phyloP scores from a whole-genome alignment of 768 basidiomycete genomes.

The Amanita rimosa region DNA sequence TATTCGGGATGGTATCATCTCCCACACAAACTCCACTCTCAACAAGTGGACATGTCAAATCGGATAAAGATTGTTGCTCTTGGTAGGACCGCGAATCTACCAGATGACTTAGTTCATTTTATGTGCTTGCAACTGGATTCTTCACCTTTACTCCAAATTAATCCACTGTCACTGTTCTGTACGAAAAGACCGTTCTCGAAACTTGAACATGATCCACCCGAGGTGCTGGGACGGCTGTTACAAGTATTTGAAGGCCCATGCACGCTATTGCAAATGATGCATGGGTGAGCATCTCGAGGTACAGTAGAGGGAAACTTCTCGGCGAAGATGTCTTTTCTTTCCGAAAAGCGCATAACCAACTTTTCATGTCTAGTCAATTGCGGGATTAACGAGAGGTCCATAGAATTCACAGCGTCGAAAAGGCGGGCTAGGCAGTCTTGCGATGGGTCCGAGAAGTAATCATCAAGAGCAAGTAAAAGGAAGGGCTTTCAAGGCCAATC shows the following conservation, averaged over 20 bases:
- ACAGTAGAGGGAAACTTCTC: conserved; percentile 57
- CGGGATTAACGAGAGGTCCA: conserved; percentile 77
- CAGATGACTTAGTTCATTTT: conserved; percentile 4
- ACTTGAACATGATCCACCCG: conserved; percentile 53
- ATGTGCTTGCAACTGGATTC: conserved; percentile 16
- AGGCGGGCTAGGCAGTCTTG: conserved; percentile 84
- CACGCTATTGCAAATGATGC: conserved; percentile 1
- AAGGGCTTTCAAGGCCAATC: conserved; percentile 41
- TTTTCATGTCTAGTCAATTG: conserved; percentile 73
- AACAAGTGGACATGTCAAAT: conserved; percentile 66
- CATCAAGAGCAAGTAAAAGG: conserved; percentile 86
- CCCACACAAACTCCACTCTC: conserved; percentile 82
- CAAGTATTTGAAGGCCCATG: conserved; percentile 12
- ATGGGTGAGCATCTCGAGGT: conserved; percentile 13
- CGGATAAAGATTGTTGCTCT: conserved; percentile 46
- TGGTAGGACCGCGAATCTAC: conserved; percentile 13
- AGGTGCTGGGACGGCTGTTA: conserved; percentile 37
- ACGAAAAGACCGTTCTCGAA: conserved; percentile 59
- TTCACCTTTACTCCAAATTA: conserved; percentile 20
- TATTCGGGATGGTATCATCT: conserved; percentile 44
- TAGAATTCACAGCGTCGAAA: conserved; percentile 88
- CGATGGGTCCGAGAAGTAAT: conserved; percentile 85
- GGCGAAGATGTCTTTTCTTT: conserved; percentile 84
- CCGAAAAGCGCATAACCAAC: conserved; percentile 79
- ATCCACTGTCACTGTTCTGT: conserved; percentile 21